Evolutionary conservation across 805 yeast species (phyloP).

Genomic region (Saturnispora gosingensis): DNA sequence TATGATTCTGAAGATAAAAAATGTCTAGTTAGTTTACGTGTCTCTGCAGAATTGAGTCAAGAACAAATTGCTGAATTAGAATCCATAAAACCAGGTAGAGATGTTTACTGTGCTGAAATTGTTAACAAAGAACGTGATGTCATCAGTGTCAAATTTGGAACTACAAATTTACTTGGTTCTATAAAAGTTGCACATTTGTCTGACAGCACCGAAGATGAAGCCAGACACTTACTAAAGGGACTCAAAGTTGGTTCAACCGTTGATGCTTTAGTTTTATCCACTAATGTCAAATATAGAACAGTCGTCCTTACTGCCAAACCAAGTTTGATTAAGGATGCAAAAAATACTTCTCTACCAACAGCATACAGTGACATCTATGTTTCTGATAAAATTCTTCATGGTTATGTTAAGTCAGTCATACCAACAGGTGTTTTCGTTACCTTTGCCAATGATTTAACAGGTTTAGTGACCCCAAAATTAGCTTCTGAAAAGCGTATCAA

Average conservation of each 20-base stretch:
- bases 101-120: conserved; percentile 49
- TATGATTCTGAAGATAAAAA: conserved; percentile 46
- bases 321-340: conserved; percentile 58
- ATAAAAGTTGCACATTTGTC: conserved; percentile 66
- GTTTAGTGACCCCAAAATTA: conserved; percentile 69
- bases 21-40: conserved; percentile 66
- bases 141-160: conserved; percentile 51
- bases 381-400: conserved; percentile 44
- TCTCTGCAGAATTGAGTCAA: conserved; percentile 43
- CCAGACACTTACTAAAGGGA: conserved; percentile 55
- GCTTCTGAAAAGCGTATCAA: conserved; percentile 46
- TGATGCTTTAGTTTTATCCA: conserved; percentile 57
- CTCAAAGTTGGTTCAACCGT: conserved; percentile 51
- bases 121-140: conserved; percentile 72
- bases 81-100: conserved; percentile 48
- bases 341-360: conserved; percentile 44
- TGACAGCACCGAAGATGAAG: conserved; percentile 67
- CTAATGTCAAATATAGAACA: conserved; percentile 50
- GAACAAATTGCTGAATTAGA: conserved; percentile 39
- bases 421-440: conserved; percentile 73
- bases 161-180: conserved; percentile 53
- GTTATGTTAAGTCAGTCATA: conserved; percentile 74
- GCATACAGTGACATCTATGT: conserved; percentile 48
- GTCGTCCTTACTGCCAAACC: conserved; percentile 57
- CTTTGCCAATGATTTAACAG: conserved; percentile 73